Percentiles rank a stretch among this genome's conserved stretches.
phyloP scores from a whole-genome alignment of 495 filamentous ascomycete genomes.

The Penicillium ochrochloron region DNA sequence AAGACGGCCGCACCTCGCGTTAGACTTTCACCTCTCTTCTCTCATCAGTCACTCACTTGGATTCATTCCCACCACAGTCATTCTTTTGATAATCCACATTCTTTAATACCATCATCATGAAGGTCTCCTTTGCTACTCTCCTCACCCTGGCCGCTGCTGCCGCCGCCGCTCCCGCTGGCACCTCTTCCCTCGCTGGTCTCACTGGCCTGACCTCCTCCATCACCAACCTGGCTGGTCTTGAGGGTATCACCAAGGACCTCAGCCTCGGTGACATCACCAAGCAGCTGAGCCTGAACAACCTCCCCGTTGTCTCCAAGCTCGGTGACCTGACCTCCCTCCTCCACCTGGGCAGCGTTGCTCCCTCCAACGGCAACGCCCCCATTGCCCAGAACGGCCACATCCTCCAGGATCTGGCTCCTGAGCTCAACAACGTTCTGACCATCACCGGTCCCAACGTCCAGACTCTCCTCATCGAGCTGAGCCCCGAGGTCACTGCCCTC shows the following conservation, averaged over 20 bases:
- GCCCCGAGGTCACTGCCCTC: conserved; percentile 32
- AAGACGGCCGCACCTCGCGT: conserved; percentile 22
- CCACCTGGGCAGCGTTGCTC: conserved; percentile 18
- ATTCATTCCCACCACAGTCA: conserved; percentile 37
- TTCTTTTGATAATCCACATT: conserved; percentile 34
- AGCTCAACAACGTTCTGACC: conserved; percentile 38
- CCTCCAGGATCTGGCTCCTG: conserved; percentile 34
- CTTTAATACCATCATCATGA: conserved; percentile 40
- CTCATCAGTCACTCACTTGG: conserved; percentile 32
- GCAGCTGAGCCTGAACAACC: conserved; percentile 27
- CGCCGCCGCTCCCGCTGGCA: conserved; percentile 37
- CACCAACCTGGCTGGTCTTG: conserved; percentile 21
- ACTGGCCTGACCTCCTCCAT: conserved; percentile 22
- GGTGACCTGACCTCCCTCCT: conserved; percentile 31
- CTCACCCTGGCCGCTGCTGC: conserved; percentile 41
- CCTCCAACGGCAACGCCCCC: conserved; percentile 15
- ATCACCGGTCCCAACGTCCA: conserved; percentile 29
- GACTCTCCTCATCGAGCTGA: conserved; percentile 33
- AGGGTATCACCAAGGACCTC: conserved; percentile 24
- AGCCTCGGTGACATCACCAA: conserved; percentile 29
- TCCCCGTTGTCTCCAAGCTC: conserved; percentile 32
- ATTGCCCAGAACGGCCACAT: conserved; percentile 32
- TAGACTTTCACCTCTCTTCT: conserved; percentile 21
- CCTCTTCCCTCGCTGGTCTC: conserved; percentile 12
- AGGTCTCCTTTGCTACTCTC: conserved; percentile 40